Conservation (phyloP, 768 basidiomycete species). For the Xanthoconium stramineum region DNA sequence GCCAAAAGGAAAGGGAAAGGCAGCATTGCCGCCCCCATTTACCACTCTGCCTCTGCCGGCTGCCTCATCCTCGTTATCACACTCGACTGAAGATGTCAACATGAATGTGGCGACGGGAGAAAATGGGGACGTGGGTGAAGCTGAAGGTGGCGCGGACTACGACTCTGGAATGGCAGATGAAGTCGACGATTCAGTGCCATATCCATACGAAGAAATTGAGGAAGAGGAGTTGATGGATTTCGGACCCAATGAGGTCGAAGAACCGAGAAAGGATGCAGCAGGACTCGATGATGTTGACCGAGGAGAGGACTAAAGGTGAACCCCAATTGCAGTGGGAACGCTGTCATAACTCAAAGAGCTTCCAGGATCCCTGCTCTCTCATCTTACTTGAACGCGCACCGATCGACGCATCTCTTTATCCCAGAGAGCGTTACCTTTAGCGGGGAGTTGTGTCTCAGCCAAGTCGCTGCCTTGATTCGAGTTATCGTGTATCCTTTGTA, state of each 20-base stretch:
- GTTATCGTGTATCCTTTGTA: background rate
- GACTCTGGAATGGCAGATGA: slow-evolving; percentile 25
- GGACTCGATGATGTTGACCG: slow-evolving; percentile 34
- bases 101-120: slow-evolving; percentile 23
- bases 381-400: background rate
- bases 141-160: slow-evolving; percentile 29
- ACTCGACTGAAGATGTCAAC: slow-evolving; percentile 24
- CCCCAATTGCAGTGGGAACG: slow-evolving; percentile 2
- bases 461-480: background rate
- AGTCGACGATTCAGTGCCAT: slow-evolving; percentile 22
- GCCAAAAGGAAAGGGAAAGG: slow-evolving; percentile 32
- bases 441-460: background rate
- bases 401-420: background rate
- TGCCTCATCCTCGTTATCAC: slow-evolving; percentile 27
- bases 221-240: slow-evolving; percentile 41
- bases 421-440: too few species aligned
- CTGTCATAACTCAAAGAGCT: background rate
- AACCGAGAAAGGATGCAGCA: slow-evolving; percentile 36
- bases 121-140: slow-evolving; percentile 33
- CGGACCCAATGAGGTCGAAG: slow-evolving; percentile 45
- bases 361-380: background rate
- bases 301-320: slow-evolving; percentile 9
- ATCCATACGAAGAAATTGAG: slow-evolving; percentile 35
- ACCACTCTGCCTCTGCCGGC: slow-evolving; percentile 29
- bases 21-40: slow-evolving; percentile 24